phyloP scores from a whole-genome alignment of 345 rosid species.

The Hypericum androsaemum region DNA sequence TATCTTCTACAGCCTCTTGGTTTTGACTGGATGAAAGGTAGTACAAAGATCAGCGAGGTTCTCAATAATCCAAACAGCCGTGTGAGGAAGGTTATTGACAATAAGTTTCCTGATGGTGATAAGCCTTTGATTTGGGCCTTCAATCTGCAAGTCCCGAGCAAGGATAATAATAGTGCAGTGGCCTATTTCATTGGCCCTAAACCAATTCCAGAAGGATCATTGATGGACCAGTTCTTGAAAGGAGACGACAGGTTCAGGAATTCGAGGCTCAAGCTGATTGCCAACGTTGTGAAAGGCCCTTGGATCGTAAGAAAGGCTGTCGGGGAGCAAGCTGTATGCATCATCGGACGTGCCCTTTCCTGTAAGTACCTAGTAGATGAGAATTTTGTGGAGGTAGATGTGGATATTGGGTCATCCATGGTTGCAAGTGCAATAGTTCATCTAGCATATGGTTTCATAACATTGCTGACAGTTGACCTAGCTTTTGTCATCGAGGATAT shows the following conservation, averaged over 20 bases:
- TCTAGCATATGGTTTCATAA: conserved; percentile 77
- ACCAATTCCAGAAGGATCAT: conserved; percentile 61
- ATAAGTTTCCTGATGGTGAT: conserved; percentile 38
- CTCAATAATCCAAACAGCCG: conserved; percentile 44
- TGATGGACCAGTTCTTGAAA: conserved; percentile 58
- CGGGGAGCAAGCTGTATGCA: conserved; percentile 93
- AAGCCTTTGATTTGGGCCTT: conserved; percentile 96
- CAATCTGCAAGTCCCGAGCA: conserved; percentile 80
- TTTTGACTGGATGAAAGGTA: conserved; percentile 81
- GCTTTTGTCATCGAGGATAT: conserved; percentile 81
- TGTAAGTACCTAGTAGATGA: conserved; percentile 48
- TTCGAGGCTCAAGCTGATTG: conserved; percentile 84
- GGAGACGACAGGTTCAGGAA: conserved; percentile 66
- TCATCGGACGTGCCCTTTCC: conserved; percentile 75
- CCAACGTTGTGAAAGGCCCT: conserved; percentile 90
- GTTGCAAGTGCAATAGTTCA: conserved; percentile 93
- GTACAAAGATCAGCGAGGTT: conserved; percentile 49
- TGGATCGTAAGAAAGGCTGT: conserved; percentile 97
- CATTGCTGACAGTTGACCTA: conserved; percentile 82
- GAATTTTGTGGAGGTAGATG: conserved; percentile 66
- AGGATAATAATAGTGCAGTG: conserved; percentile 81
- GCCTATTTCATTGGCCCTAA: conserved; percentile 63
- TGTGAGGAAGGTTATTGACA: conserved; percentile 51
- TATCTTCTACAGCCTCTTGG: conserved; percentile 74
- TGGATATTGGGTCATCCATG: conserved; percentile 95